Evolutionary conservation across 2,329 filamentous ascomycete genomes (phyloP), one percentile per base, ranked within the genome.

Genomic region (Neonectria hederae): DNA sequence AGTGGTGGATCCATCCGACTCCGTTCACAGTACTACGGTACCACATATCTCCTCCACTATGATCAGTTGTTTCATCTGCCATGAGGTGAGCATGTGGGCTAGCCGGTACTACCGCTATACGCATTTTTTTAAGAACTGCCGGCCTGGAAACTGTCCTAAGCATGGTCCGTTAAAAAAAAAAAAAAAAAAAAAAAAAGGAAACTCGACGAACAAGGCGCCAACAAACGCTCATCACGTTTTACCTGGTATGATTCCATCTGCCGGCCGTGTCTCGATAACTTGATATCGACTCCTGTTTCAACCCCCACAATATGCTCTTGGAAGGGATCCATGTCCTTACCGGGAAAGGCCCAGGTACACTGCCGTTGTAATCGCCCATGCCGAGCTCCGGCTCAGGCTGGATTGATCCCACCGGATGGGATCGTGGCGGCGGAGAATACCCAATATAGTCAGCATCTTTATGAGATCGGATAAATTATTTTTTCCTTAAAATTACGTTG

Each of bases 61-160:
- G 30, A 56, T 63, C 65, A 57, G 52, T 65, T 64, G 62, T 53
- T 65, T 62, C 63, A 66, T 68, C 26, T 61, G 55, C 58, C 45
- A 19, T 10, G 17, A 19, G 17, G 51, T 59, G 38, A 42, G 59
- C 56, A 56, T 63, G 40, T 48, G 59, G 46, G 49, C 42, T 32
- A 21, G 22, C 42, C 40, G 38, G 38, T 42, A 19, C 38, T 9
- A 5, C 26, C 8, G 28, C 8, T 10, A 28, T 11, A 11, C 21
- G n/a, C 38, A 7, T 19, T 2, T 5, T 40, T 40, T 9, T 7
- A 35, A 35, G 32, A 14, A 14, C 13, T n/a, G 14, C n/a, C 14
- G 14, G 14, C 14, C 14, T 38, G 14, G 14, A n/a, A 2, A n/a
- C n/a, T 38, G 13, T 17, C 14, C 14, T 6, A 14, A 35, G 32